phyloP scores from a whole-genome alignment of 768 basidiomycete species.

The Suillus bovinus region DNA sequence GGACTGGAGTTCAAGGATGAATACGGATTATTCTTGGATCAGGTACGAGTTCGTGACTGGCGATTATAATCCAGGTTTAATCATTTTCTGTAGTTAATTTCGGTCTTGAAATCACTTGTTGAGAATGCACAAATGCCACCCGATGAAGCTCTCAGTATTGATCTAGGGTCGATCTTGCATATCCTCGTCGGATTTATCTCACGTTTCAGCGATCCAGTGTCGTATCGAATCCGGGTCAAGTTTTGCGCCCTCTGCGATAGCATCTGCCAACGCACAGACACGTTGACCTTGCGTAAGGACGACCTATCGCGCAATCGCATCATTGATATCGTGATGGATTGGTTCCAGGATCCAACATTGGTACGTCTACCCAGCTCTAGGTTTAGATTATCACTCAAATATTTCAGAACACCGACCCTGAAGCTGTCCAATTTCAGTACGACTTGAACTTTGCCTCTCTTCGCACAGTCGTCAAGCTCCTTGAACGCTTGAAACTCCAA shows the following conservation, averaged over 20 bases:
- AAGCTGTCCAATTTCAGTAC: constrained; percentile 40
- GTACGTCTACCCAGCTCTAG: constrained; percentile 39
- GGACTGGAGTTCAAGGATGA: constrained; percentile 41
- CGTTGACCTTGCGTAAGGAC: constrained; percentile 66
- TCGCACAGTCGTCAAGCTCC: constrained; percentile 69
- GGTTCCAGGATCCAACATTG: constrained; percentile 59
- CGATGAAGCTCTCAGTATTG: constrained; percentile 62
- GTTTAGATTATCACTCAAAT: constrained; percentile 9
- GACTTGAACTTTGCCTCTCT: constrained; percentile 78
- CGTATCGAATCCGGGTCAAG: constrained; percentile 68
- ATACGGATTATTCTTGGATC: constrained; percentile 63
- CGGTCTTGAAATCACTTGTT: constrained; percentile 75
- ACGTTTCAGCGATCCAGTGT: constrained; percentile 53
- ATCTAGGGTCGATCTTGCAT: constrained; percentile 60
- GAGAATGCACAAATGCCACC: constrained; percentile 62
- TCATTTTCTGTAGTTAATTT: constrained; percentile 54
- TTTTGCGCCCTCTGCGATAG: constrained; percentile 75
- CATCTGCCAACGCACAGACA: constrained; percentile 61
- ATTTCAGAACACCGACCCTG: constrained; percentile 38
- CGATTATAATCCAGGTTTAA: constrained; percentile 13
- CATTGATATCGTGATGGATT: constrained; percentile 76
- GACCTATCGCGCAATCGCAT: constrained; percentile 65
- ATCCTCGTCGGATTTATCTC: constrained; percentile 66
- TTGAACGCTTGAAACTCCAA: constrained; percentile 73
- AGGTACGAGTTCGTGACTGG: constrained; percentile 44